Base-by-base conservation (phyloP, 2,329 filamentous ascomycete species). In the Fusarium dlaminii region DNA sequence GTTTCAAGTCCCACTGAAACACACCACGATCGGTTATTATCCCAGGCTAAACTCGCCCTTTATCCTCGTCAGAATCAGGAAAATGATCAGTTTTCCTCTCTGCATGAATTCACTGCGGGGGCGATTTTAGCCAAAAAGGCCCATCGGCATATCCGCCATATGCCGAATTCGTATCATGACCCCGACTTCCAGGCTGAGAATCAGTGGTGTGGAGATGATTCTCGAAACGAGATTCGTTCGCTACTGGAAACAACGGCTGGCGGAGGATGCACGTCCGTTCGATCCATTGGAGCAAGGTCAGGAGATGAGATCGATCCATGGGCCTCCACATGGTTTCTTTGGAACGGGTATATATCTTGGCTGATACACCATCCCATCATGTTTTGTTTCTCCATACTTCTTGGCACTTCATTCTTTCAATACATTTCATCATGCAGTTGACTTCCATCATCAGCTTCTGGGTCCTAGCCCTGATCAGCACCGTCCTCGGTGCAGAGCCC, bases 211-310 rank as follows among this genome's bases (percentile, higher is more conserved):
- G 37, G 30, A 45, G 49, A 30, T n/a, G 6, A 13, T 29, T 39
- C n/a, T 39, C 29, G 17, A 39, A 40, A 24, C 37, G 14, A 15
- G 34, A 24, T 61, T 58, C 40, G 55, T 5, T 48, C 30, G 18
- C 45, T n/a, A 37, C 27, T 65, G 29, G 54, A 52, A 52, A 45
- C 39, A 55, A n/a, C 15, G 39, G 29, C 63, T 46, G 65, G 63
- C 65, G 65, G 65, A 68, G 65, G 63, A 20, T 68, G 52, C 54
- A 42, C 24, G 65, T 68, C 65, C 65, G 65, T 48, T 45, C 30
- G 37, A 62, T 62, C 57, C 22, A 32, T 68, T 68, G 54, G 24
- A 68, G 63, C 39, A 39, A 37, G 14, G 39, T 46, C 63, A 65
- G 7, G 40, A n/a, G 48, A 40, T 39, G 43, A 40, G 24, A 40